Percentiles rank a stretch among this genome's conserved stretches.
Conservation (phyloP, 768 basidiomycete genomes). For the Boletus rubropictus region DNA sequence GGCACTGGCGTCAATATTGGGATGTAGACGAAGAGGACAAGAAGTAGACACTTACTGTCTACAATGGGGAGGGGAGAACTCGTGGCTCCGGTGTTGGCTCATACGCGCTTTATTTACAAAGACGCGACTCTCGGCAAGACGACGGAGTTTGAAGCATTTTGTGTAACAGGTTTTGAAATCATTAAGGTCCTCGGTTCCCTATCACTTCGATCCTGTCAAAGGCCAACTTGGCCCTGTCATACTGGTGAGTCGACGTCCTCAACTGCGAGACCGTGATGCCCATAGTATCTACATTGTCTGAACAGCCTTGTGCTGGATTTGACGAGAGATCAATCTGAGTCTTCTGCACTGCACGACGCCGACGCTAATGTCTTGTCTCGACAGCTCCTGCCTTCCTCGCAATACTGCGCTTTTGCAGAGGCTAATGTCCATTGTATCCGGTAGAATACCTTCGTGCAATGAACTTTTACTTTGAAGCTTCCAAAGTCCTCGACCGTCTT, state of each 20-base stretch:
- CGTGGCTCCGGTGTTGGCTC: not conserved
- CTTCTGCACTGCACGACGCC: slow-evolving; percentile 4
- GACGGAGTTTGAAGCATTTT: slow-evolving; percentile 30
- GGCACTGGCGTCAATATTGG: slow-evolving; percentile 44
- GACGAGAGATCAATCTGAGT: slow-evolving; percentile 41
- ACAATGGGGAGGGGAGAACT: slow-evolving; percentile 3
- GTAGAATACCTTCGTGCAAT: slow-evolving; percentile 41
- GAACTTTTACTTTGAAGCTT: slow-evolving; percentile 96
- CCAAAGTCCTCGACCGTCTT: slow-evolving; percentile 74
- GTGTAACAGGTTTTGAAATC: not conserved
- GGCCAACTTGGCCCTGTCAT: not conserved
- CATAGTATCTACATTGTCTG: slow-evolving; percentile 90
- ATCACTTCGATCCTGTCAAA: not conserved
- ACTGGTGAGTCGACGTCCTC: slow-evolving; percentile 18
- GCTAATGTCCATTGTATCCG: slow-evolving; percentile 24
- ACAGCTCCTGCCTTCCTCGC: slow-evolving; percentile 13
- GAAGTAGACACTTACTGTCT: slow-evolving; percentile 25
- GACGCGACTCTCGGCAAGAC: slow-evolving; percentile 27
- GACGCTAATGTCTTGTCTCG: slow-evolving; percentile 27
- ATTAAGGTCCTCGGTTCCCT: not conserved
- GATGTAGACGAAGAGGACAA: not conserved
- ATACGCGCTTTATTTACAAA: slow-evolving; percentile 22
- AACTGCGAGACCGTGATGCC: slow-evolving; percentile 46
- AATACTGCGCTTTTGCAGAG: slow-evolving; percentile 21
- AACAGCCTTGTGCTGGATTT: slow-evolving; percentile 45